Evolutionary conservation across 805 yeast genomes (phyloP).

Genomic region (Kodamaea lidongshanica): DNA sequence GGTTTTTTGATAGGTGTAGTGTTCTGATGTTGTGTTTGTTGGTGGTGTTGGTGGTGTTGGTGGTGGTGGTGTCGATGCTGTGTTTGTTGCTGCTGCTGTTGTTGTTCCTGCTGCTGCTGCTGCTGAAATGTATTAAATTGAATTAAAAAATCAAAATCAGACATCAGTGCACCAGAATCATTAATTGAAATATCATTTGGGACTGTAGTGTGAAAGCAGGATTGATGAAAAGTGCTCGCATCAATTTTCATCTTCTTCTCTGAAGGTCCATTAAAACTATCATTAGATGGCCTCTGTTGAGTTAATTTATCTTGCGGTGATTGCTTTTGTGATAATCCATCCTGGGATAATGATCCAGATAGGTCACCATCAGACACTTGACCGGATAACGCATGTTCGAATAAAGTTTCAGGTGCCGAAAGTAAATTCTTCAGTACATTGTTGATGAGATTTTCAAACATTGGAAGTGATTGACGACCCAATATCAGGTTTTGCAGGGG

Average conservation of each 20-base stretch:
- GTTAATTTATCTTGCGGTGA: no score
- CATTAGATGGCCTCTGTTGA: no score
- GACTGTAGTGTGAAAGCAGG: constrained; percentile 40
- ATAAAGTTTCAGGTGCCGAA: constrained; percentile 7
- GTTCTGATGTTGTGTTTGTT: not conserved
- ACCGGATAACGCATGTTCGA: no score
- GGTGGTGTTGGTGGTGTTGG: constrained; percentile 1
- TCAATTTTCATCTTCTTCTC: constrained; percentile 6
- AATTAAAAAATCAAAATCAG: constrained; percentile 34
- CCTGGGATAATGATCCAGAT: no score
- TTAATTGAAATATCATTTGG: constrained; percentile 17
- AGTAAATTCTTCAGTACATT: constrained; percentile 28
- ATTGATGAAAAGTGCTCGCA: constrained; percentile 32
- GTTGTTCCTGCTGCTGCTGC: constrained; percentile 3
- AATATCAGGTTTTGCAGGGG: no score
- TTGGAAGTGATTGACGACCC: constrained; percentile 17
- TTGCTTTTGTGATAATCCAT: no score
- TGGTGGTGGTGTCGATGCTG: constrained; percentile 1
- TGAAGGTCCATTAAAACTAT: no score
- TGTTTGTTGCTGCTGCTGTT: constrained; percentile 1
- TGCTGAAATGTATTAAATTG: constrained; percentile 29
- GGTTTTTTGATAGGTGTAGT: constrained; percentile 3
- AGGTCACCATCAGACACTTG: no score
- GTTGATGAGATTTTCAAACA: constrained; percentile 35
- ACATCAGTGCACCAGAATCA: constrained; percentile 13